phyloP scores from a whole-genome alignment of 164 flowering plant species.

The Aristolochia californica region DNA sequence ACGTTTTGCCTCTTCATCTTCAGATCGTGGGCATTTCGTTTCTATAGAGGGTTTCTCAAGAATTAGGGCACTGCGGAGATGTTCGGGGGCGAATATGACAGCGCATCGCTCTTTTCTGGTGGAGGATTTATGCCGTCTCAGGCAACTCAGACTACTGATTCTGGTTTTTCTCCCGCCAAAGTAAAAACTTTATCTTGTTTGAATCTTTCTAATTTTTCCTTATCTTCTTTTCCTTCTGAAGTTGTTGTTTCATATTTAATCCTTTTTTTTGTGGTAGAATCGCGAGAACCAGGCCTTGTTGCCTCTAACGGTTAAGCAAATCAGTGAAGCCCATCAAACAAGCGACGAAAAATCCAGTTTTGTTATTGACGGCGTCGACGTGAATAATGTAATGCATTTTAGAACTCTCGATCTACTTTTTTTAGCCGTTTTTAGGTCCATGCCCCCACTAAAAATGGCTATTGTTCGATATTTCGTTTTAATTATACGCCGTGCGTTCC shows the following conservation, averaged over 20 bases:
- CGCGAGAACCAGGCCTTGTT: constrained; percentile 54
- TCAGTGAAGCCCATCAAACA: constrained; percentile 34
- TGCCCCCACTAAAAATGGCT: neutral
- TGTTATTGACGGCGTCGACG: constrained; percentile 65
- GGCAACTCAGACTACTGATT: constrained; percentile 49
- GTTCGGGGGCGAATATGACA: constrained; percentile 84
- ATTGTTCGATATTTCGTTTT: no score
- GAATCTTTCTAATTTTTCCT: neutral
- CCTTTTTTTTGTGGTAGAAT: constrained; percentile 37
- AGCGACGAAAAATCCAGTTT: constrained; percentile 51
- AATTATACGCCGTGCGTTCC: no score
- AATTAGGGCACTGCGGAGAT: neutral
- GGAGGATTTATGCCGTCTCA: constrained; percentile 97
- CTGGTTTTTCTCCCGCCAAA: constrained; percentile 43
- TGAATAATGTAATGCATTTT: constrained; percentile 37
- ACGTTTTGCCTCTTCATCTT: no score
- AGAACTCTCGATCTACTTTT: neutral
- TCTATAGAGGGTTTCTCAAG: no score
- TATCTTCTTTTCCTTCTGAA: neutral
- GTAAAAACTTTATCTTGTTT: constrained; percentile 18
- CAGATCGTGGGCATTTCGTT: no score
- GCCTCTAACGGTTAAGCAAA: constrained; percentile 86
- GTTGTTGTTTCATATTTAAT: neutral
- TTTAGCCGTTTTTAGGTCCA: neutral
- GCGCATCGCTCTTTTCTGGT: constrained; percentile 79